A percentile compares a stretch with the other conserved stretches of the same genome.
These are phyloP conservation scores for Talaromyces sp. DNA, from an alignment of 2,329 filamentous ascomycete species.

Conservation along the genomic window DNA sequence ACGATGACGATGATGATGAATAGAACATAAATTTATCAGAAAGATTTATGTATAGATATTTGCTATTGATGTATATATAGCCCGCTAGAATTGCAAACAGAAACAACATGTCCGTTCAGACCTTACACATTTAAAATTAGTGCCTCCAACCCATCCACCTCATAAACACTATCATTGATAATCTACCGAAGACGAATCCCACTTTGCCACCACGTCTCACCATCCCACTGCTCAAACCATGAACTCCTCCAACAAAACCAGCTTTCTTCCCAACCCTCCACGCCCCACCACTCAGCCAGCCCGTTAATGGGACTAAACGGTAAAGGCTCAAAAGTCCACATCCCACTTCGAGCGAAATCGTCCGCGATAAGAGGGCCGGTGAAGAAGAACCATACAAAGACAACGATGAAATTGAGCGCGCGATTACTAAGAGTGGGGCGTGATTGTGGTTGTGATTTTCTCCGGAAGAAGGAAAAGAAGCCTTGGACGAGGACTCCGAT, in stretches of 20 bases:
- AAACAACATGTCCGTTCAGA: neutral
- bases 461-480: constrained; percentile 20
- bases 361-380: constrained; percentile 64
- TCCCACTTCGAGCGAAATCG: constrained; percentile 65
- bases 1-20: constrained; percentile 37
- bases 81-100: neutral
- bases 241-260: constrained; percentile 62
- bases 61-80: neutral
- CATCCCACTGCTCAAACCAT: constrained; percentile 54
- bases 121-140: neutral
- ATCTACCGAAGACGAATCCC: constrained; percentile 35
- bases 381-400: constrained; percentile 60
- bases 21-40: constrained; percentile 11
- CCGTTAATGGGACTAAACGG: constrained; percentile 66
- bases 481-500: constrained; percentile 60
- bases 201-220: constrained; percentile 59
- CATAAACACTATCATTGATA: neutral
- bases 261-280: constrained; percentile 50
- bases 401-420: constrained; percentile 57
- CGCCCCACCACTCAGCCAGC: constrained; percentile 52
- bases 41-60: neutral
- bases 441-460: constrained; percentile 33
- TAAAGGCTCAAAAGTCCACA: constrained; percentile 80
- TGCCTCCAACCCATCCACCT: neutral
- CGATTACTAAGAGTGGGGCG: constrained; percentile 22